Base-by-base conservation (phyloP, 129 eudicot species). In the Arctium minus region DNA sequence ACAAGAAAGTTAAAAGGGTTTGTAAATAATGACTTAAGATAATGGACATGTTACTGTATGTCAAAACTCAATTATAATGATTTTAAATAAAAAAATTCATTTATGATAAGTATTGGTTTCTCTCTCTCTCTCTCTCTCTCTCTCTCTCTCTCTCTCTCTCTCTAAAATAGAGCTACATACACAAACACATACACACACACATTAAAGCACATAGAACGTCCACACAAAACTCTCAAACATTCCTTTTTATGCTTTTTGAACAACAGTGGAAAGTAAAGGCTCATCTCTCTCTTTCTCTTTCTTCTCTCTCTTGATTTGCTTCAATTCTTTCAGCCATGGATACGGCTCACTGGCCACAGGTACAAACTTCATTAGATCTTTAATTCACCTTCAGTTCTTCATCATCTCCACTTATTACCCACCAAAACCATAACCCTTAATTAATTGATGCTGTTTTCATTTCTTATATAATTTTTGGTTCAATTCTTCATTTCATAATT, bases 301-400 rank as follows among this genome's bases (percentile, higher is more conserved):
- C n/a, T 81, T 79, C 65, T 70, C 76, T 69, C 86, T 83, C 78
- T 70, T 76, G 73, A 46, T 75, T 83, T 70, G 64, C 79, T 82
- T 76, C 27, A 22, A 22, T 22, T 22, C 79, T 75, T 83, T 74
- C 87, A 67, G 80, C 88, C 86, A 91, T 91, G 96, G 91, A 91
- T 81, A 91, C 92, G 74, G 94, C 91, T 85, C 96, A 86, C 77
- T 91, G 96, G 96, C 92, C 96, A 72, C 92, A 91, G 96, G 96
- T 91, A 87, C 70, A 36, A 70, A 81, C n/a, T 22, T 22, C 27
- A 22, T 35, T 82, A 30, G 46, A 85, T 83, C 84, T 72, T 76
- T 22, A 22, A 22, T 22, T 73, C 18, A 79, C 72, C 75, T 65
- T 22, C 27, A 22, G 27, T 22, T 76, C 65, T 73, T 76, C 82